Evolutionary conservation across 257 asterid genomes (phyloP).

Genomic region (Nemophila menziesii): DNA sequence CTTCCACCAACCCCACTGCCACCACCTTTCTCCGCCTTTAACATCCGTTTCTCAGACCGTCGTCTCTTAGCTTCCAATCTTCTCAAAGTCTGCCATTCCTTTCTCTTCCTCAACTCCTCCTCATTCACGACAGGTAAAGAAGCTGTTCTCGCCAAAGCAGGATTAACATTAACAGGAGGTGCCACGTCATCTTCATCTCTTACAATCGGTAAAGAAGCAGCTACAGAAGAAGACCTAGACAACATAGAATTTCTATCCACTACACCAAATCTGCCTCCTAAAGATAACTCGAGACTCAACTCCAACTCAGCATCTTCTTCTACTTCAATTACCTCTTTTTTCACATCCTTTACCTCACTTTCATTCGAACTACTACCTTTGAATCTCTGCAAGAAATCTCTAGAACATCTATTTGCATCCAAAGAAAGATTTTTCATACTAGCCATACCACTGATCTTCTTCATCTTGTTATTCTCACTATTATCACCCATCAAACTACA

Average conservation of each 20-base stretch:
- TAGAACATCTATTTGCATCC: conserved; percentile 37
- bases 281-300: conserved; percentile 82
- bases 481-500: conserved; percentile 14
- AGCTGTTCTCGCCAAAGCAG: conserved; percentile 51
- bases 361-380: conserved; percentile 34
- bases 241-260: conserved; percentile 46
- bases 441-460: conserved; percentile 39
- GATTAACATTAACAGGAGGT: conserved; percentile 23
- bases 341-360: conserved; percentile 8
- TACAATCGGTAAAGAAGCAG: conserved; percentile 53
- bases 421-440: conserved; percentile 58
- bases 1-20: no score
- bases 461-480: conserved; percentile 29
- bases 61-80: conserved; percentile 92
- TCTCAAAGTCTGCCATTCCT: conserved; percentile 72
- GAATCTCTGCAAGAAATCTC: conserved; percentile 68
- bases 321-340: conserved; percentile 12
- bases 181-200: conserved; percentile 42
- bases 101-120: conserved; percentile 94
- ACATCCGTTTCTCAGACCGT: conserved; percentile 75
- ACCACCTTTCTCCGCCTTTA: conserved; percentile 30
- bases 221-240: conserved; percentile 64
- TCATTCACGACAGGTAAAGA: conserved; percentile 85
- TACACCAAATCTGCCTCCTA: conserved; percentile 90
- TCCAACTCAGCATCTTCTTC: conserved; percentile 36